Evolutionary conservation across 371 early-diverging fungal genomes (phyloP), one percentile per base, ranked within the genome.

Genomic region (Mortierella sp.): DNA sequence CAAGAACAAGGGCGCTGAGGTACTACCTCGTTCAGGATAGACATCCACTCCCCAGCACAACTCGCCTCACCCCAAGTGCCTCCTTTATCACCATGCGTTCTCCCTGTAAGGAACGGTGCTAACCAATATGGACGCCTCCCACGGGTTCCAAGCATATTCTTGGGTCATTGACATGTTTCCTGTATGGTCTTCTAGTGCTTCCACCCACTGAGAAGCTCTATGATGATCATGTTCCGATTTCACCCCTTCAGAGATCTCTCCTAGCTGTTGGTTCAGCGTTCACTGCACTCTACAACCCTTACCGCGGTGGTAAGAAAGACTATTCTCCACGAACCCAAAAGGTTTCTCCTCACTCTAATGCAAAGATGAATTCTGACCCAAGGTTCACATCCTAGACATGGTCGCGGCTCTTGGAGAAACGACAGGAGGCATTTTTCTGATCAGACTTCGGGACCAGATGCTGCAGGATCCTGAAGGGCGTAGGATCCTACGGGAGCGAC

Each of bases 351-450:
- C n/a, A n/a, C n/a, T n/a, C n/a, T n/a, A n/a, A n/a, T n/a, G n/a
- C n/a, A n/a, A n/a, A n/a, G n/a, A n/a, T n/a, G n/a, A n/a, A n/a
- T 47, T 47, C 48, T 24, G 3, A 7, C 23, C 23, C 21, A 51
- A 50, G 39, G 10, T 18, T 10, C 34, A 1, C 47, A 12, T 39
- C 16, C 30, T 64, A 94, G 93, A 96, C 58, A 94, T 96, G 90
- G 89, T 98, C 14, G 98, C 98, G 2, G 87, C 92, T 5, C 83
- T 98, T 26, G 98, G 96, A 26, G 98, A 98, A 72, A 89, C 94
- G 4, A 97, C 97, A 9, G 91, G 93, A 5, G 82, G 80, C 18
- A 65, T 81, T 4, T 87, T 88, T 61, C 73, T 96, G 6, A 71
- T 66, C 21, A 76, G 84, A 19, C 87, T 97, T 78, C 86, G 96